Conservation (phyloP, 441 rosid species). For the Caryocar brasiliense region DNA sequence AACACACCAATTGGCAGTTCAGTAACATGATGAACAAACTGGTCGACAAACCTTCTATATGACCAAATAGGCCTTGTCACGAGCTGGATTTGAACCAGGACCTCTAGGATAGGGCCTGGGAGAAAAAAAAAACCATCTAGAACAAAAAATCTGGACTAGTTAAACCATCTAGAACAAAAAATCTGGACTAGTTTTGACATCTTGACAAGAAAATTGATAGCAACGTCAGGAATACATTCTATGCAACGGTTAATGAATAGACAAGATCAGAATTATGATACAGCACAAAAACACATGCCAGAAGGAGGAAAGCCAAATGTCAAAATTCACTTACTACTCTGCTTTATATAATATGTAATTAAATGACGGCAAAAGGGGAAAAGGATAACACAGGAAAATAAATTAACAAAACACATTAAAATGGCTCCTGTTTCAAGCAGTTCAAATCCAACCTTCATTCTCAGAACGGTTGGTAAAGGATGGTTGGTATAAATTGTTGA, state of each 20-base stretch:
- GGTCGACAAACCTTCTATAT: too few relatives aligned
- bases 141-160: too few relatives aligned
- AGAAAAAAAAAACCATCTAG: too few relatives aligned
- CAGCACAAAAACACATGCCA: constrained; percentile 23
- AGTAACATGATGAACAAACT: too few relatives aligned
- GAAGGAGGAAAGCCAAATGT: constrained; percentile 9
- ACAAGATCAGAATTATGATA: constrained; percentile 13
- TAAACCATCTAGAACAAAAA: too few relatives aligned
- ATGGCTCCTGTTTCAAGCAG: constrained; percentile 25
- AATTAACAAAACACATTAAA: constrained; percentile 30
- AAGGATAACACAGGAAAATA: constrained; percentile 15
- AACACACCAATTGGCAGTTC: too few relatives aligned
- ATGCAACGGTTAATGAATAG: constrained; percentile 14
- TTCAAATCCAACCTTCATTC: constrained; percentile 24
- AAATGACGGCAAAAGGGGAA: neutral
- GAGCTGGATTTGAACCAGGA: too few relatives aligned
- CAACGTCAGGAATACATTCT: neutral
- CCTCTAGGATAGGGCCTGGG: too few relatives aligned
- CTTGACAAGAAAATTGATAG: too few relatives aligned
- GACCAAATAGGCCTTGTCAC: too few relatives aligned
- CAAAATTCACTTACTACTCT: constrained; percentile 29
- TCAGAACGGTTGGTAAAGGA: constrained; percentile 18
- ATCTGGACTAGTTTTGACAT: too few relatives aligned
- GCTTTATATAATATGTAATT: constrained; percentile 18
- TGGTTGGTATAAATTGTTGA: constrained; percentile 15